Conservation (phyloP, 352 stramenopile genomes). For the Phytophthora pistaciae region DNA sequence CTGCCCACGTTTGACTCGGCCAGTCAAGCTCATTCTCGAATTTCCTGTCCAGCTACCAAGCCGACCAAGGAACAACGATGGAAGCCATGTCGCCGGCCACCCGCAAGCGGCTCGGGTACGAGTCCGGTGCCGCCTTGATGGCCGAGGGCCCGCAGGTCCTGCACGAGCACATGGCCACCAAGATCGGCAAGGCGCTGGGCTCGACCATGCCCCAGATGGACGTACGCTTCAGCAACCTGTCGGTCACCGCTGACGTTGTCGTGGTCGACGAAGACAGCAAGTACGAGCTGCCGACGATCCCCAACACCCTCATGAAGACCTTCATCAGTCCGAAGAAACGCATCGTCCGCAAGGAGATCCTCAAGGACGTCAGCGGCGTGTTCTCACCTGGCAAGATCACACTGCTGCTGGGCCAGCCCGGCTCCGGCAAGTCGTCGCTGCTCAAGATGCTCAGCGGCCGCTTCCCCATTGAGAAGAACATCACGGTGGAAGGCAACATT, state of each 20-base stretch:
- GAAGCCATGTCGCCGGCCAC: conserved; percentile 13
- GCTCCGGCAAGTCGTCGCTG: conserved; percentile 48
- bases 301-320: conserved; percentile 44
- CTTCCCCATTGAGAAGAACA: conserved; percentile 45
- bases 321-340: conserved; percentile 37
- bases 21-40: conserved; percentile 11
- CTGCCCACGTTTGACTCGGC: neutral
- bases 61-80: conserved; percentile 13
- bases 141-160: conserved; percentile 45
- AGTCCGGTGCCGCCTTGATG: conserved; percentile 35
- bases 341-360: conserved; percentile 42
- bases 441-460: conserved; percentile 54
- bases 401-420: conserved; percentile 42
- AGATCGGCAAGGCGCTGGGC: conserved; percentile 35
- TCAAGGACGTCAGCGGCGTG: conserved; percentile 46
- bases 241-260: conserved; percentile 41
- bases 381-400: conserved; percentile 53
- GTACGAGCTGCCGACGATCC: conserved; percentile 41
- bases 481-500: conserved; percentile 44
- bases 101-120: conserved; percentile 27
- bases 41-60: conserved; percentile 14
- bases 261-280: conserved; percentile 24
- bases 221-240: conserved; percentile 57
- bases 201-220: conserved; percentile 50
- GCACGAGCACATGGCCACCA: conserved; percentile 39